Evolutionary conservation across 2,329 filamentous ascomycete species (phyloP).

Genomic region (Cladosporium cucumerinum): DNA sequence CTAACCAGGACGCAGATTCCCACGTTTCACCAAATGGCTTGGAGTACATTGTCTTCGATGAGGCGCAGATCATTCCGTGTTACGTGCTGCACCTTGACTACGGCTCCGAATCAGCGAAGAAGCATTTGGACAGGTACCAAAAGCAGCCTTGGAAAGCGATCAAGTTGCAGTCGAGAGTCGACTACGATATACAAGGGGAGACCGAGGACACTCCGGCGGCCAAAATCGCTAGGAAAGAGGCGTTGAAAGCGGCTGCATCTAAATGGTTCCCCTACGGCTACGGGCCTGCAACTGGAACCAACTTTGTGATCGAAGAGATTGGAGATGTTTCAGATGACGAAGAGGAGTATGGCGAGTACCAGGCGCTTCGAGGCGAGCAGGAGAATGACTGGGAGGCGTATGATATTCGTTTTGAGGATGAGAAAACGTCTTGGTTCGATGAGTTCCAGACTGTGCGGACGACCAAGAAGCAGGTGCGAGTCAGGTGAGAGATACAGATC

Average conservation of each 20-base stretch:
- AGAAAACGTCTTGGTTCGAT: constrained; percentile 22
- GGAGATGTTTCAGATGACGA: constrained; percentile 34
- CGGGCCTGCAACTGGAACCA: constrained; percentile 42
- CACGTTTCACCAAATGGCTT: constrained; percentile 35
- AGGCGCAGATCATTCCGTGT: constrained; percentile 43
- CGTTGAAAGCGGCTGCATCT: constrained; percentile 40
- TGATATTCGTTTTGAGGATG: constrained; percentile 2
- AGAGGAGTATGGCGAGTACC: constrained; percentile 17
- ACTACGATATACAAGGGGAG: background rate
- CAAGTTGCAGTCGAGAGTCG: background rate
- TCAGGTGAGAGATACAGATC: background rate
- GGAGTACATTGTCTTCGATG: constrained; percentile 47
- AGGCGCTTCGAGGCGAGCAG: constrained; percentile 16
- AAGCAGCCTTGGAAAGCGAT: background rate
- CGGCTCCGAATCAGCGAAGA: constrained; percentile 32
- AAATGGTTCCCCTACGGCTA: constrained; percentile 51
- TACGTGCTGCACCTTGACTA: constrained; percentile 48
- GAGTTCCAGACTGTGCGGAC: constrained; percentile 20
- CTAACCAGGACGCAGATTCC: background rate
- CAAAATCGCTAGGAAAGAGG: constrained; percentile 37
- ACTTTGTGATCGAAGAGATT: constrained; percentile 47
- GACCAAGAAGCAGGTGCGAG: constrained; percentile 10
- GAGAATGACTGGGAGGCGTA: constrained; percentile 7
- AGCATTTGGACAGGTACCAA: constrained; percentile 26
- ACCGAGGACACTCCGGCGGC: constrained; percentile 35